Base-by-base conservation (phyloP, 2,329 filamentous ascomycete genomes). In the Didymella pinodella region DNA sequence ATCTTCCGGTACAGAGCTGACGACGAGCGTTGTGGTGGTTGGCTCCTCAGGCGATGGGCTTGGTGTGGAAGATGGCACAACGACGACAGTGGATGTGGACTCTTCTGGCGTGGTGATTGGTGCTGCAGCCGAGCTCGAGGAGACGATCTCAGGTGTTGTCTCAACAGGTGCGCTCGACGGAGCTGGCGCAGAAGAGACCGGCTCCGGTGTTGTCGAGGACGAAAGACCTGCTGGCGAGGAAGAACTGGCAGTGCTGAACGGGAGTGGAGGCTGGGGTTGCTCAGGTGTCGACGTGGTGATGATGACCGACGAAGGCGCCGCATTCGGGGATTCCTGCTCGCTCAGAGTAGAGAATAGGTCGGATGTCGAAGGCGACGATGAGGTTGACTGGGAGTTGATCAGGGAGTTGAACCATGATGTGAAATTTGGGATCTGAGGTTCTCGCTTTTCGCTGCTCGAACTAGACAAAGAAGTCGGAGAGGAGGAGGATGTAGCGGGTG, bases 391-490 rank as follows among this genome's bases (percentile, higher is more conserved):
- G 48, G 55, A 50, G 45, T 62, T 59, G 57, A 72, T 67, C 11
- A 75, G 51, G 8, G 69, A 65, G 11, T 69, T 67, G 36, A 75
- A 63, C 32, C 74, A 65, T 3, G 70, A 73, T 3, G 68, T 62
- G 31, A 71, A 60, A 28, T 73, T 68, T 2, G 54, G 48, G n/a
- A 68, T 54, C 41, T 70, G 65, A 29, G 67, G 65, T 26, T 44
- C 68, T 53, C 49, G 69, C 56, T 2, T 66, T 52, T 16, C 64
- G 49, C 63, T 65, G 59, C 65, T 71, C n/a, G 68, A 66, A 58
- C 64, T 70, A 10, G 67, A 51, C 0, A 34, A 7, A 4, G 48
- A 26, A 31, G 57, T 32, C 10, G 65, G 65, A 16, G 63, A 61
- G 2, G 68, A 69, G 14, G 70, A 64, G 4, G 69, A 49, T 4